Evolutionary conservation across 75 land plant genomes (phyloP), one percentile per base, ranked within the genome.

Genomic region (Cunninghamia lanceolata): DNA sequence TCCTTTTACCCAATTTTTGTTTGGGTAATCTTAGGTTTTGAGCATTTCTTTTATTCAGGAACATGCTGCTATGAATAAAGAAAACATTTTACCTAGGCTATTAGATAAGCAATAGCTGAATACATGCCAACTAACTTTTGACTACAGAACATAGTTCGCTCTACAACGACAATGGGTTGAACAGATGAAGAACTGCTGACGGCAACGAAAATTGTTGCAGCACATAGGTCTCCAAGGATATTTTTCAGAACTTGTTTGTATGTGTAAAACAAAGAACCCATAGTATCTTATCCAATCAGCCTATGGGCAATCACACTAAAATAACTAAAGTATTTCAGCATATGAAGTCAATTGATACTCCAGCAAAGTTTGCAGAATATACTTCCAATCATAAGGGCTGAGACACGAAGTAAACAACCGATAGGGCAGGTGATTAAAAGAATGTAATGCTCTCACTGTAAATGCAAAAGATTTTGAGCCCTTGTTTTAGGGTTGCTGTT

Each of bases 51-150:
- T 56, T 84, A 76, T 10, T 73, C 11, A 21, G 80, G 83, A 45
- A 83, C 86, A 59, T 83, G 79, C 82, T 46, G 15, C 80, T 54
- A 83, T 82, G 78, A 14, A 84, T 36, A 47, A 84, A 42, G 76
- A 71, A 86, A 36, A 39, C 32, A 45, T 30, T 2, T 54, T 86
- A 93, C 98, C 93, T 96, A 96, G 17, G 94, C 93, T 82, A 96
- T 88, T 39, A 95, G 93, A 73, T 96, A 94, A 42, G 98, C 85
- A 53, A 94, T 39, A 34, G 95, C 84, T 28, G 98, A 93, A 82
- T 91, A 93, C 94, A 93, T 94, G 84, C 96, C 94, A 8, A 96
- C 98, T 17, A 92, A 95, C 85, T 90, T 85, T 87, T 96, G 96
- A 30, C 96, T 81, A 85, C 94, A 96, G 89, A 96, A 94, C 66